Percentiles rank a stretch among this genome's conserved stretches.
Evolutionary conservation across 768 basidiomycete species (phyloP).

Genomic region (Tricholoma bakamatsutake): DNA sequence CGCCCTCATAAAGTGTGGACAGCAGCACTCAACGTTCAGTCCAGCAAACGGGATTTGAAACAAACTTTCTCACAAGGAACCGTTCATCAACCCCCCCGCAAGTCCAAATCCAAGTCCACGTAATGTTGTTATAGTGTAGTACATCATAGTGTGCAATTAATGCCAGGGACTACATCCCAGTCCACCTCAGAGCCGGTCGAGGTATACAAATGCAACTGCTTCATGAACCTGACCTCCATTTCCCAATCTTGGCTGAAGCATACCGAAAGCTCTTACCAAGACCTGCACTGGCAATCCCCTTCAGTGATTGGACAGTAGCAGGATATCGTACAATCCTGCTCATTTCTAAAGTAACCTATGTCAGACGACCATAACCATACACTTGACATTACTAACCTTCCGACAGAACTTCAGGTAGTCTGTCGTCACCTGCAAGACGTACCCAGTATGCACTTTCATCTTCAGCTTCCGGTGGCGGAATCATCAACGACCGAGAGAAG

Average conservation of each 20-base stretch:
- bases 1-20: too few species aligned
- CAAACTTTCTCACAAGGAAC: too few species aligned
- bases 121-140: background rate
- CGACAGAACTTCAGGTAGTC: constrained; percentile 45
- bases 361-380: background rate
- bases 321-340: constrained; percentile 73
- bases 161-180: background rate
- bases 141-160: constrained; percentile 1
- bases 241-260: constrained; percentile 67
- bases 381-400: constrained; percentile 39
- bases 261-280: constrained; percentile 75
- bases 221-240: constrained; percentile 58
- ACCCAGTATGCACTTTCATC: constrained; percentile 78
- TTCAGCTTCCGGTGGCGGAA: constrained; percentile 34
- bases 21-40: too few species aligned
- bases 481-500: constrained; percentile 33
- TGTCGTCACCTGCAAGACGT: constrained; percentile 59
- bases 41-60: too few species aligned
- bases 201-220: background rate
- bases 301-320: constrained; percentile 77
- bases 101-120: background rate
- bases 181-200: background rate
- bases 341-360: constrained; percentile 49
- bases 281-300: constrained; percentile 83
- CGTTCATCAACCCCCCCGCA: too few species aligned